A percentile compares a stretch with the other conserved stretches of the same genome.
These are phyloP conservation scores for Sporothrix pallida DNA, from an alignment of 2,329 filamentous ascomycete species.

Conservation along the genomic window DNA sequence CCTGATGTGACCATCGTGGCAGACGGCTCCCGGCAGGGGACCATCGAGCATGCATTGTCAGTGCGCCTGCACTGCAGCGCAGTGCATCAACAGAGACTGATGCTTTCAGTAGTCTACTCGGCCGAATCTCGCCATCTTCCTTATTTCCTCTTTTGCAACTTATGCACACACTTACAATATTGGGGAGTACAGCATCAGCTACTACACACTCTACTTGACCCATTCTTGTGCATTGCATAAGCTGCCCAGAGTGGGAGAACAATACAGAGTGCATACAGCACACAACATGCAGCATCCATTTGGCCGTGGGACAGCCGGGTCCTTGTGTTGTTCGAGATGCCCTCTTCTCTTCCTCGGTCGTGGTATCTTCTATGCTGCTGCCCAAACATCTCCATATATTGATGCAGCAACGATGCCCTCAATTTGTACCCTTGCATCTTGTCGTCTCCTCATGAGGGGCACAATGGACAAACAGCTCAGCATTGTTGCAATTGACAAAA, in stretches of 20 bases:
- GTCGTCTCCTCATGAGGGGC: background rate
- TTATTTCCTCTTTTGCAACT: background rate
- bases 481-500: no score
- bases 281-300: background rate
- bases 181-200: background rate
- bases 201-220: background rate
- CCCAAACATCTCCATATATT: background rate
- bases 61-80: background rate
- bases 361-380: background rate
- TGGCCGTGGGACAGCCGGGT: background rate
- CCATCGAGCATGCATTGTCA: background rate
- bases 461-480: background rate
- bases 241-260: background rate
- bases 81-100: background rate
- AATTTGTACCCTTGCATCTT: background rate
- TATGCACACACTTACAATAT: background rate
- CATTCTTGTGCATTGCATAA: background rate
- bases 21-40: background rate
- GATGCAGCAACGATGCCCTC: background rate
- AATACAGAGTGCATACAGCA: background rate
- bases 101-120: background rate
- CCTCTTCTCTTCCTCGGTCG: background rate
- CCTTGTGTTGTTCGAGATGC: background rate
- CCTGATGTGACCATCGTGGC: background rate
- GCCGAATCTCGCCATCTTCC: background rate